These are phyloP conservation scores for Leccinum subgranulosum DNA, from an alignment of 768 basidiomycete species.

Conservation along the genomic window DNA sequence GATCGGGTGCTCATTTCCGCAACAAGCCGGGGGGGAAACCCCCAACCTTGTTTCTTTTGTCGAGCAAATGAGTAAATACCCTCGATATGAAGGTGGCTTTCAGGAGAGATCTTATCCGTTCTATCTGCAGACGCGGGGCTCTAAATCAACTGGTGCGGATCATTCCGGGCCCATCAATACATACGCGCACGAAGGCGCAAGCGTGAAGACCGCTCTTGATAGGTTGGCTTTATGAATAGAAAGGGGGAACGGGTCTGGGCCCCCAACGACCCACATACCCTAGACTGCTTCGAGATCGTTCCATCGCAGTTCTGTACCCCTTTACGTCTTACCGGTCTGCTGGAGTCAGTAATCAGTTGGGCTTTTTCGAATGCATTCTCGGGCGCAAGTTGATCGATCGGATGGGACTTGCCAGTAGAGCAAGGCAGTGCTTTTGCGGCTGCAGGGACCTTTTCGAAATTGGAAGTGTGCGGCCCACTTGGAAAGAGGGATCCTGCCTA, in stretches of 20 bases:
- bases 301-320: background rate
- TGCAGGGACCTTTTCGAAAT: background rate
- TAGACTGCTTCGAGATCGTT: background rate
- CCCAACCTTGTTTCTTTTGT: constrained; percentile 20
- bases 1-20: constrained; percentile 15
- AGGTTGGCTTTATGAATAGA: background rate
- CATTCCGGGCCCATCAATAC: constrained; percentile 25
- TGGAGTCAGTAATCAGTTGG: background rate
- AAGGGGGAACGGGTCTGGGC: background rate
- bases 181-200: constrained; percentile 10
- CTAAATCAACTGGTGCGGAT: constrained; percentile 23
- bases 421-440: constrained; percentile 7
- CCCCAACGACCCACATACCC: constrained; percentile 5
- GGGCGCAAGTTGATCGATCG: constrained; percentile 2
- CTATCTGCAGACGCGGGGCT: constrained; percentile 18
- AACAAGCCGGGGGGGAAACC: constrained; percentile 7
- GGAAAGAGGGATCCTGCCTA: background rate
- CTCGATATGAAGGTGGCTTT: constrained; percentile 13
- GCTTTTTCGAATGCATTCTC: background rate
- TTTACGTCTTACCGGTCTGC: background rate
- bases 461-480: background rate
- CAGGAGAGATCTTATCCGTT: constrained; percentile 20
- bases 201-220: constrained; percentile 9
- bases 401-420: background rate
- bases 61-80: constrained; percentile 16